Evolutionary conservation across 2,329 filamentous ascomycete species (phyloP).

Genomic region (Diplodia intermedia): DNA sequence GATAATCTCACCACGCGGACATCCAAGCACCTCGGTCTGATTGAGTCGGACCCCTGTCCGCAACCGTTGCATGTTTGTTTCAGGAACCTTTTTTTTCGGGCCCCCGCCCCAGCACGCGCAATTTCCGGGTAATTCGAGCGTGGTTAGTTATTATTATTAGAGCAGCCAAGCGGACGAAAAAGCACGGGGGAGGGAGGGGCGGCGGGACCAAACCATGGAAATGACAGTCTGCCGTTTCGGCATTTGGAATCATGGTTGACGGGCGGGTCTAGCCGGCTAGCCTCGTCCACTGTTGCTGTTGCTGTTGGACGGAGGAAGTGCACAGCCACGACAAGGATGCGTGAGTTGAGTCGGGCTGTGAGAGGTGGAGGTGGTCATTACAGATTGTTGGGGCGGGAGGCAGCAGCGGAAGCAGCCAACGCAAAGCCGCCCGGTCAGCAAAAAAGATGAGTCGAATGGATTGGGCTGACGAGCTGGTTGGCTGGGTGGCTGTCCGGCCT

Average conservation of each 20-base stretch:
- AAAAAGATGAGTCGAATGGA: too few species aligned
- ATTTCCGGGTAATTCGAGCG: conserved; percentile 2
- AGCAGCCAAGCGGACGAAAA: background rate
- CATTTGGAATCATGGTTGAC: too few species aligned
- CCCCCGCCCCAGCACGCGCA: background rate
- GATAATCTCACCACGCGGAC: background rate
- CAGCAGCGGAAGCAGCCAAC: too few species aligned
- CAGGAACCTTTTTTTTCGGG: background rate
- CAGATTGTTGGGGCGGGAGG: too few species aligned
- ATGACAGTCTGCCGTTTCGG: background rate
- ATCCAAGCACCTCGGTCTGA: background rate
- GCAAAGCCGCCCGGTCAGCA: too few species aligned
- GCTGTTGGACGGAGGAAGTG: too few species aligned
- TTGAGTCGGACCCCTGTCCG: background rate
- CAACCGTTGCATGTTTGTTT: background rate
- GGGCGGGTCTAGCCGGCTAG: too few species aligned
- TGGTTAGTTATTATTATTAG: background rate
- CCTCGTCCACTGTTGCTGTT: too few species aligned
- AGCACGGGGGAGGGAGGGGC: background rate
- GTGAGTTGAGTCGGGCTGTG: too few species aligned
- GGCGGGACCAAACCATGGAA: background rate
- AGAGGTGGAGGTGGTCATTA: too few species aligned
- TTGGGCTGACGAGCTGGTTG: background rate
- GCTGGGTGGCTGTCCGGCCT: background rate
- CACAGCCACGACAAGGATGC: too few species aligned